A percentile compares a stretch with the other conserved stretches of the same genome.
phyloP scores from a whole-genome alignment of 1,284 basidiomycete species.

The Boletus sp. region DNA sequence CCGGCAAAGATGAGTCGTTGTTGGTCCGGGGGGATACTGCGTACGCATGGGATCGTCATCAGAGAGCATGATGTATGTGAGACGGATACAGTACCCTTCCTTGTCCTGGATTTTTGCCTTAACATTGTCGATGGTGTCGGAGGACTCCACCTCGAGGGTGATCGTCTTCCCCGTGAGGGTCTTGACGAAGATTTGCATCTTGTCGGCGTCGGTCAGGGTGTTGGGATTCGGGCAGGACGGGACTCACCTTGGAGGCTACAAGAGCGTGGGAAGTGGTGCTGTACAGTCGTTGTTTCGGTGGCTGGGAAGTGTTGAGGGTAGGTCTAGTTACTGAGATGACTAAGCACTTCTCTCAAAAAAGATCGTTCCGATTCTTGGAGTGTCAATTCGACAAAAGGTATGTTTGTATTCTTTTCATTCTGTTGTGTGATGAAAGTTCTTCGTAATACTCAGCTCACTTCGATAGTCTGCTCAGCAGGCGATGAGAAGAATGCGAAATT shows the following conservation, averaged over 20 bases:
- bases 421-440: constrained; percentile 42
- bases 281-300: constrained; percentile 43
- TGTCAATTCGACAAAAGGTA: constrained; percentile 7
- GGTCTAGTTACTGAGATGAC: constrained; percentile 1
- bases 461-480: constrained; percentile 41
- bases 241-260: too few relatives aligned
- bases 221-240: neutral
- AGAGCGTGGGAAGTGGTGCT: constrained; percentile 33
- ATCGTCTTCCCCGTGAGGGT: constrained; percentile 95
- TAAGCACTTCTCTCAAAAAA: neutral
- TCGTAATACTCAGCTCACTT: constrained; percentile 65
- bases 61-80: neutral
- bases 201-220: constrained; percentile 10
- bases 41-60: neutral
- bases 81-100: constrained; percentile 63
- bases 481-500: constrained; percentile 50
- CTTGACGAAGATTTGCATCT: constrained; percentile 95
- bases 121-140: constrained; percentile 45
- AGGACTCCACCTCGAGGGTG: constrained; percentile 97
- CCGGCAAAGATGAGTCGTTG: constrained; percentile 27
- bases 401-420: constrained; percentile 5
- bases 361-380: too few relatives aligned
- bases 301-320: constrained; percentile 37
- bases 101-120: constrained; percentile 49
- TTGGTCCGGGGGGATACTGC: constrained; percentile 24